Conservation (phyloP, 345 rosid genomes). For the Eucalyptus albens region DNA sequence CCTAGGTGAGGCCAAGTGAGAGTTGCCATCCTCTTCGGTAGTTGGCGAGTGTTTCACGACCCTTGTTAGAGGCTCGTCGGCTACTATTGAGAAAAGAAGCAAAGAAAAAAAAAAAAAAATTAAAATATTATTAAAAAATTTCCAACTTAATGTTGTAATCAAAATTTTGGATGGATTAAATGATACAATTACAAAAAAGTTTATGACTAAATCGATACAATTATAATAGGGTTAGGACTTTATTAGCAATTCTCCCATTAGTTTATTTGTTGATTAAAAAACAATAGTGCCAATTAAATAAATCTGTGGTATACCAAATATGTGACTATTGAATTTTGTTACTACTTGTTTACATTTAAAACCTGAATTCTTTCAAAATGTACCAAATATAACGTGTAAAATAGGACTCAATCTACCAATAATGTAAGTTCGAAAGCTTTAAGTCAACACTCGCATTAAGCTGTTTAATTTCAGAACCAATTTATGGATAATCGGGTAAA, state of each 20-base stretch:
- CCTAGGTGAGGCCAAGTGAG: too few species aligned
- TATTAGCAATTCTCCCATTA: neutral
- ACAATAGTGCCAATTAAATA: neutral
- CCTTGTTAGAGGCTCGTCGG: fast-evolving
- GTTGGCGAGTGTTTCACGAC: too few species aligned
- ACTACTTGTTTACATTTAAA: neutral
- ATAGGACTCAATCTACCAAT: neutral
- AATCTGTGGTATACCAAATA: neutral
- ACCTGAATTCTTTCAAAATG: neutral
- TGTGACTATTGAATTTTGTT: neutral
- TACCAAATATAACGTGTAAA: neutral
- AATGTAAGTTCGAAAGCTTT: neutral
- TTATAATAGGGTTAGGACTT: too few species aligned
- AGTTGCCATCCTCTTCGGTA: too few species aligned
- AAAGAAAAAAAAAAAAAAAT: too few species aligned
- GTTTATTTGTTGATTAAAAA: neutral
- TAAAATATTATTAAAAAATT: too few species aligned
- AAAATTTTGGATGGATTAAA: too few species aligned
- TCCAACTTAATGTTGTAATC: fast-evolving
- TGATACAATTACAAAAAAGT: too few species aligned
- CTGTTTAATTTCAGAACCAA: neutral
- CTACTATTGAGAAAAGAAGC: too few species aligned
- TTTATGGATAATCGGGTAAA: neutral
- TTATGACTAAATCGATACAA: too few species aligned
- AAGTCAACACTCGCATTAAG: neutral